Base-by-base conservation (phyloP, 2,329 filamentous ascomycete species). In the Aspergillus clavatus region DNA sequence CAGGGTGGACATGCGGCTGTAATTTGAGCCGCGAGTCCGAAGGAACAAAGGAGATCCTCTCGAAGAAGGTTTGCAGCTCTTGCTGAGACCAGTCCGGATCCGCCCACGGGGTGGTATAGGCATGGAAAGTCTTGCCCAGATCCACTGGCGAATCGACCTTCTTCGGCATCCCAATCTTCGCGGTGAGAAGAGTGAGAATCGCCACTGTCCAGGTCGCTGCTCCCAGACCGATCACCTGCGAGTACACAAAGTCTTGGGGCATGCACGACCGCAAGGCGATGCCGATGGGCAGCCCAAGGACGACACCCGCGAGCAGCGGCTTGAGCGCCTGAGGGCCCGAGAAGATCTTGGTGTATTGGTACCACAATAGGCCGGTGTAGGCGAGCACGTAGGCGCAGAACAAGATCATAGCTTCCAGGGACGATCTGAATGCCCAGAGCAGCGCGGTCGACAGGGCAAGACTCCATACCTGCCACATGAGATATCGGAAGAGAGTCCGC, bases 331-430 rank as follows among this genome's bases (percentile, higher is more conserved):
- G 66, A 1, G 73, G 70, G 0, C 75, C 76, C 6, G 72, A 71
- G 54, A 76, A 78, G 33, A 78, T 77, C 57, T 73, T 75, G 29
- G 66, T 75, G 59, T 75, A 76, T 55, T 76, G 76, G 46, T 78
- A 79, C 58, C 73, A 74, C 6, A 79, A 64, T 24, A 79, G 57
- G 3, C 77, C 77, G 18, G 72, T 76, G 51, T 78, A 78, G 6
- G 74, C 67, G 12, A 68, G 57, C 10, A 76, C 65, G 37, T 78
- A 78, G 3, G 70, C 55, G 19, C 76, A 62, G 56, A 77, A 80
- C 62, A 78, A 72, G 47, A 71, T 67, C 45, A 72, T 67, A 4
- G 71, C 73, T 38, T 66, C 55, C 7, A 62, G 12, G 3, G 66
- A 63, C 22, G 57, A 59, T 40, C 77, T 69, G 54, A 80, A 78